Evolutionary conservation across 441 rosid genomes (phyloP).

Genomic region (Pelargonium citronellum): DNA sequence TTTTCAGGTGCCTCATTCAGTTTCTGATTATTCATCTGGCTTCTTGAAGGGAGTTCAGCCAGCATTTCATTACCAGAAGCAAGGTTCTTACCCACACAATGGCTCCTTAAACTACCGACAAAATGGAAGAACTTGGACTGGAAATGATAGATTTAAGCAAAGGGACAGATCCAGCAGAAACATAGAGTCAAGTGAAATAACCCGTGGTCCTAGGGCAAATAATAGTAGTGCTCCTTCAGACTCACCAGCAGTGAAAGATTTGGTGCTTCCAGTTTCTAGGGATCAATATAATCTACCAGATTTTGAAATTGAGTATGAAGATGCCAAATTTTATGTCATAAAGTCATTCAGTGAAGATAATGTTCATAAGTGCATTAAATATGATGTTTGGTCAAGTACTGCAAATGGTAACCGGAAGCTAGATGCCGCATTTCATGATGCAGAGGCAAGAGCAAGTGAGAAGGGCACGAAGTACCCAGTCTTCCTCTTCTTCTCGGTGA

Average conservation of each 20-base stretch:
- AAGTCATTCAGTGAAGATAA: slow-evolving; percentile 64
- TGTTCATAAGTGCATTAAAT: slow-evolving; percentile 54
- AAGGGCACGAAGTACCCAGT: slow-evolving; percentile 43
- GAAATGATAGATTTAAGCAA: slow-evolving; percentile 33
- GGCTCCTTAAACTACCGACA: slow-evolving; percentile 34
- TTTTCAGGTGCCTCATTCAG: slow-evolving; percentile 32
- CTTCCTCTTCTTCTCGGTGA: slow-evolving; percentile 57
- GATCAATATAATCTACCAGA: slow-evolving; percentile 41
- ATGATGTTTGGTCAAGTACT: slow-evolving; percentile 62
- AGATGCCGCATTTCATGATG: slow-evolving; percentile 45
- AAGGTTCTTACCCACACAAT: slow-evolving; percentile 27
- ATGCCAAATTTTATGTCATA: slow-evolving; percentile 51
- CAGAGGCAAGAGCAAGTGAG: slow-evolving; percentile 31
- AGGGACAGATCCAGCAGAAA: slow-evolving; percentile 31
- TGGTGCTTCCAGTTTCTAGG: slow-evolving; percentile 28
- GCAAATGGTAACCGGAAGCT: slow-evolving; percentile 49
- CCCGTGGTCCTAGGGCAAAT: slow-evolving; percentile 61
- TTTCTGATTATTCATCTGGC: slow-evolving; percentile 35
- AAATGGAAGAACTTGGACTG: slow-evolving; percentile 41
- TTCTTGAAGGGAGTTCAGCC: slow-evolving; percentile 36
- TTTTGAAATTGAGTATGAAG: slow-evolving; percentile 37
- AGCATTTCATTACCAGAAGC: slow-evolving; percentile 34
- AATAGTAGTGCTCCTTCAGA: slow-evolving; percentile 32
- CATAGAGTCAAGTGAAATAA: slow-evolving; percentile 47
- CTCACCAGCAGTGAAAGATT: slow-evolving; percentile 31